phyloP scores from a whole-genome alignment of 805 yeast species.

The Wickerhamiella parazyma region DNA sequence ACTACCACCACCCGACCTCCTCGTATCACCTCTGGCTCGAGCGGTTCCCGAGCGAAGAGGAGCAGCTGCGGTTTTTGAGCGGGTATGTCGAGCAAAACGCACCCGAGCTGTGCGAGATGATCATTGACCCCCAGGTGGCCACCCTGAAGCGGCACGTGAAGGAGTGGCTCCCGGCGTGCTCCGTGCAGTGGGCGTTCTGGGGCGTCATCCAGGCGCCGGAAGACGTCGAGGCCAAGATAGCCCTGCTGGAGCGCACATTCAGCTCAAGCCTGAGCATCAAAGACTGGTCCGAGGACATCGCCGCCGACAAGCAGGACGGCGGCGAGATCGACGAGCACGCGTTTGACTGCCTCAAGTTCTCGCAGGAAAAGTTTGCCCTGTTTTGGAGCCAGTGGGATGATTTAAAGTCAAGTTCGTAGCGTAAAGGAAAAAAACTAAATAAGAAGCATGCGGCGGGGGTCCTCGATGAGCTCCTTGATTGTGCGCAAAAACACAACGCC shows the following conservation, averaged over 20 bases:
- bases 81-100: constrained; percentile 51
- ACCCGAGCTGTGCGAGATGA: constrained; percentile 23
- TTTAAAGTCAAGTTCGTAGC: not conserved
- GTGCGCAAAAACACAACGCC: constrained; percentile 95
- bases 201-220: constrained; percentile 69
- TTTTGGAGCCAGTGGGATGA: constrained; percentile 53
- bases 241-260: constrained; percentile 9
- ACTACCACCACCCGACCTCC: constrained; percentile 54
- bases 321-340: constrained; percentile 23
- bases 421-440: constrained; percentile 12
- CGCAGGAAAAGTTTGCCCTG: constrained; percentile 59
- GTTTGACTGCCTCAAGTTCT: constrained; percentile 66
- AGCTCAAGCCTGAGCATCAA: not conserved
- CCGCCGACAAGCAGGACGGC: constrained; percentile 3
- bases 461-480: constrained; percentile 93
- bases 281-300: constrained; percentile 1
- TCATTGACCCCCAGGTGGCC: constrained; percentile 34
- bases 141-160: constrained; percentile 49
- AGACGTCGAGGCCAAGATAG: constrained; percentile 21
- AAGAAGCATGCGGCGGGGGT: constrained; percentile 94
- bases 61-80: constrained; percentile 55
- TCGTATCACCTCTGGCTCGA: constrained; percentile 42
- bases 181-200: constrained; percentile 81
- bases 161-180: constrained; percentile 70
- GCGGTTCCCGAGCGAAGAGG: constrained; percentile 52